These are phyloP conservation scores for Stagonosporopsis chrysanthemi DNA, from an alignment of 2,329 filamentous ascomycete species.

Conservation along the genomic window DNA sequence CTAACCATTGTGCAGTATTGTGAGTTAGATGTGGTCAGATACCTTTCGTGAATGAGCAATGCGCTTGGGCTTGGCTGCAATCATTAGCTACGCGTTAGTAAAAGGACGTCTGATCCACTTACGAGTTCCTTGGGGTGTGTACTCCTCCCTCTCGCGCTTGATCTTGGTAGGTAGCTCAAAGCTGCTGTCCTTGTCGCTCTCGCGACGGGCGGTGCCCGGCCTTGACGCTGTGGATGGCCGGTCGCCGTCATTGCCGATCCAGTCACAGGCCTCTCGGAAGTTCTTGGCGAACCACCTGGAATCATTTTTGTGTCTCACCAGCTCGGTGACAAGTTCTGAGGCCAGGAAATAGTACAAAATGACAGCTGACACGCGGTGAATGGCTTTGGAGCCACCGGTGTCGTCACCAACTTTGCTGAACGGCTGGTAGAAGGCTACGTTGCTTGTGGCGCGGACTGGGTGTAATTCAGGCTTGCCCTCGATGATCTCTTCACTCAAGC, in stretches of 20 bases:
- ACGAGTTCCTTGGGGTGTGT: constrained; percentile 32
- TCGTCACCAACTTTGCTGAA: constrained; percentile 40
- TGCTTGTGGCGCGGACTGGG: constrained; percentile 37
- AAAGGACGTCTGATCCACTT: not conserved
- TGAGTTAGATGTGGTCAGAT: not conserved
- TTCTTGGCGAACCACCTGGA: constrained; percentile 41
- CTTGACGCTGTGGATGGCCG: constrained; percentile 32
- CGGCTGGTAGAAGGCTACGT: constrained; percentile 37
- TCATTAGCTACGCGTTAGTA: not conserved
- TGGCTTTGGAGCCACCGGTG: constrained; percentile 35
- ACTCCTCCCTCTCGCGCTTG: constrained; percentile 37
- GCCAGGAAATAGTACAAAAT: constrained; percentile 39
- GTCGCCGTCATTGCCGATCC: constrained; percentile 38
- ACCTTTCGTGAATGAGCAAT: constrained; percentile 18
- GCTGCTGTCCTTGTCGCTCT: constrained; percentile 28
- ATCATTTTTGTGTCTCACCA: constrained; percentile 33
- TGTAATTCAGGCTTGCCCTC: constrained; percentile 30
- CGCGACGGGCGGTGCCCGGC: constrained; percentile 23
- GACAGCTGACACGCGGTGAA: constrained; percentile 37
- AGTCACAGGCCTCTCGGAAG: constrained; percentile 37
- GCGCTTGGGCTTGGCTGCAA: constrained; percentile 14
- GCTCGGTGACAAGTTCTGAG: constrained; percentile 35
- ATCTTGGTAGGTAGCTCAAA: constrained; percentile 24
- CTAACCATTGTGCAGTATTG: not conserved
- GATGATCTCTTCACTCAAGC: constrained; percentile 27